Percentiles rank a stretch among this genome's conserved stretches.
These are phyloP conservation scores for Cystofilobasidium ferigula DNA, from an alignment of 768 basidiomycete genomes.

Conservation along the genomic window DNA sequence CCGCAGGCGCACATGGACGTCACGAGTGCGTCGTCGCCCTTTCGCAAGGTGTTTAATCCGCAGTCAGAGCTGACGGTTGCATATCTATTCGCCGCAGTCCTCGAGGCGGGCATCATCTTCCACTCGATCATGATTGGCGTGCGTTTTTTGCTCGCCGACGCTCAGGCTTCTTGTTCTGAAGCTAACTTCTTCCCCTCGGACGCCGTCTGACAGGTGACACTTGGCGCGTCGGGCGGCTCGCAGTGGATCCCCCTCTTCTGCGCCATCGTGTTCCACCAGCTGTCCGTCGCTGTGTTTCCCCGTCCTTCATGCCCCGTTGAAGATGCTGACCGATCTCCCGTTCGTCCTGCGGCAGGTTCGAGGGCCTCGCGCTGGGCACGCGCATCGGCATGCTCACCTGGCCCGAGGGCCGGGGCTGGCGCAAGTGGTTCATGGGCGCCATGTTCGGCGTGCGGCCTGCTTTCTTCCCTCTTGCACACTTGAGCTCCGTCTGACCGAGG, in stretches of 20 bases:
- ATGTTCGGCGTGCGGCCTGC: slow-evolving; percentile 14
- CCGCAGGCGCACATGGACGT: slow-evolving; percentile 33
- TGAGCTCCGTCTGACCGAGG: too few relatives aligned
- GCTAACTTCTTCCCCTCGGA: background rate
- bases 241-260: slow-evolving; percentile 54
- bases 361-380: slow-evolving; percentile 34
- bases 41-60: background rate
- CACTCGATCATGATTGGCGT: slow-evolving; percentile 55
- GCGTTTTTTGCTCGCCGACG: slow-evolving; percentile 54
- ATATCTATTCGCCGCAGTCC: too few relatives aligned
- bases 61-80: background rate
- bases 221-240: slow-evolving; percentile 31
- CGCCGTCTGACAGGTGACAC: slow-evolving; percentile 28
- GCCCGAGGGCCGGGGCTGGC: too few relatives aligned
- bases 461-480: too few relatives aligned
- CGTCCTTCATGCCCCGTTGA: too few relatives aligned
- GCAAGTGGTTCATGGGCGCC: slow-evolving; percentile 30
- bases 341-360: slow-evolving; percentile 56
- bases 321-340: too few relatives aligned
- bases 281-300: too few relatives aligned
- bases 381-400: slow-evolving; percentile 31
- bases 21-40: slow-evolving; percentile 6
- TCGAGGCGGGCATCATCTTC: slow-evolving; percentile 63
- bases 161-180: slow-evolving; percentile 41
- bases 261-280: slow-evolving; percentile 45